Conservation (phyloP, 306 rosid species). For the Ziziphus jujuba region DNA sequence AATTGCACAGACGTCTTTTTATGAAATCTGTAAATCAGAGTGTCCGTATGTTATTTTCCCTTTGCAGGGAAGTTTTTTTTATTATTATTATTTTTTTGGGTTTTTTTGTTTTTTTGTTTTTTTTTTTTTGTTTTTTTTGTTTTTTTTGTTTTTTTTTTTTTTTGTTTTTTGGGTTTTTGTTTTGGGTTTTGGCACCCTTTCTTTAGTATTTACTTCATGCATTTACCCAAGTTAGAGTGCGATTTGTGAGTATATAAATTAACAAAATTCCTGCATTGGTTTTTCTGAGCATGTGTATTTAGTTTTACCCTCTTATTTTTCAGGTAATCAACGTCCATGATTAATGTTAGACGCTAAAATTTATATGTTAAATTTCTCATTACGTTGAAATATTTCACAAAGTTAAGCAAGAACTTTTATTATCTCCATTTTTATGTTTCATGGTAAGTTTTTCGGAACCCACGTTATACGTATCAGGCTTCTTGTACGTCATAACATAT, state of each 20-base stretch:
- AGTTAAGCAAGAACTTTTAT: no score
- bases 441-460: no score
- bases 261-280: slow-evolving; percentile 28
- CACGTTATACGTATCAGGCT: no score
- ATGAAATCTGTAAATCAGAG: slow-evolving; percentile 38
- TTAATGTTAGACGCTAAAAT: no score
- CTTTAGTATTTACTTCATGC: slow-evolving; percentile 27
- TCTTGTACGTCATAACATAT: no score
- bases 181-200: slow-evolving; percentile 35
- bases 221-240: slow-evolving; percentile 41
- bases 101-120: no score
- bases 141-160: no score
- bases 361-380: no score
- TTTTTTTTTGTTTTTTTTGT: no score
- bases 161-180: not conserved
- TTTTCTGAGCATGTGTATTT: slow-evolving; percentile 6
- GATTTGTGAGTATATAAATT: slow-evolving; percentile 38
- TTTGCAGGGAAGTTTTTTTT: slow-evolving; percentile 51
- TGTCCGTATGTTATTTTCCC: slow-evolving; percentile 30
- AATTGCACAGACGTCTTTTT: slow-evolving; percentile 22
- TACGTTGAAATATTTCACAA: no score
- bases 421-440: no score
- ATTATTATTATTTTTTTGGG: no score
- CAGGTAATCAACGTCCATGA: not conserved
- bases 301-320: not conserved